Evolutionary conservation across 441 rosid genomes (phyloP).

Genomic region (Pelargonium cotyledonis): DNA sequence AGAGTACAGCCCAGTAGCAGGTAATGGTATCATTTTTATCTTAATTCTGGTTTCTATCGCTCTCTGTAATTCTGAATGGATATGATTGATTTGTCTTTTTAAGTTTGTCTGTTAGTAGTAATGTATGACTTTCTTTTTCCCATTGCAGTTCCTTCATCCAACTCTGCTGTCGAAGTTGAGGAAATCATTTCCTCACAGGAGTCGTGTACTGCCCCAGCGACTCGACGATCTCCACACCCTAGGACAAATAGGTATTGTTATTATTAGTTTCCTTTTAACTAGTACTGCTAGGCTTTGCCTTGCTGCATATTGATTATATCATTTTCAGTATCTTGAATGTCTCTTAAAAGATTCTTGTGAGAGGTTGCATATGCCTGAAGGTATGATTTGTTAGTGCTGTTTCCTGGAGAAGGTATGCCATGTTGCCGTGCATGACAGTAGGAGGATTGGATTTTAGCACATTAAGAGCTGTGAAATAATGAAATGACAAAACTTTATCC

Average conservation of each 20-base stretch:
- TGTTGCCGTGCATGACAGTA: no score
- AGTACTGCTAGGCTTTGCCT: neutral
- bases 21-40: slow-evolving; percentile 27
- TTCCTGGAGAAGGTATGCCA: no score
- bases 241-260: slow-evolving; percentile 55
- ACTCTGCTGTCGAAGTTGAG: slow-evolving; percentile 38
- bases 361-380: no score
- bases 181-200: slow-evolving; percentile 47
- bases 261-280: neutral
- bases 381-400: no score
- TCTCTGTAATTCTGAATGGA: neutral
- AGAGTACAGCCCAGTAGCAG: slow-evolving; percentile 52
- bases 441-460: no score
- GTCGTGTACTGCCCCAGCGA: slow-evolving; percentile 26
- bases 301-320: neutral
- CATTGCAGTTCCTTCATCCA: slow-evolving; percentile 48
- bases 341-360: no score
- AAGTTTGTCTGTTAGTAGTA: neutral
- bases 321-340: neutral
- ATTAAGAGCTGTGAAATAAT: no score
- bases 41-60: slow-evolving; percentile 6
- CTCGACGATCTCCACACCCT: slow-evolving; percentile 41
- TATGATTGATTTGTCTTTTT: neutral
- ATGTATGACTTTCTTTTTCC: slow-evolving; percentile 6
- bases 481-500: no score